These are phyloP conservation scores for Annona cherimola DNA, from an alignment of 164 flowering plant genomes.

Conservation along the genomic window DNA sequence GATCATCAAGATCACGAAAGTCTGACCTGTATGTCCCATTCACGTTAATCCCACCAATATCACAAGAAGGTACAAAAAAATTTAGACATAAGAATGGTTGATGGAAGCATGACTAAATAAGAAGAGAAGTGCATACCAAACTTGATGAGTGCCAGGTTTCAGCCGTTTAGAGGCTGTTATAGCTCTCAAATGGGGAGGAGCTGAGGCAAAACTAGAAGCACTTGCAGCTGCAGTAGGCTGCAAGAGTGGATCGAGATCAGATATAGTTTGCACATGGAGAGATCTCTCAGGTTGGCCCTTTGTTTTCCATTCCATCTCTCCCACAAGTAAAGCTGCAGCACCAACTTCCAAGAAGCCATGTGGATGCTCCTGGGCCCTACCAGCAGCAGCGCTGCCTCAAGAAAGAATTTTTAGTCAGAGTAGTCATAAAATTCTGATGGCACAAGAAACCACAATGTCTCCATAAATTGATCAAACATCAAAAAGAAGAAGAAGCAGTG, in stretches of 20 bases:
- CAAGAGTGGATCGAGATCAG: constrained; percentile 72
- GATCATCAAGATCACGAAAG: neutral
- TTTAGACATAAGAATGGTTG: neutral
- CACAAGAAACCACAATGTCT: constrained; percentile 1
- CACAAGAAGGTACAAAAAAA: neutral
- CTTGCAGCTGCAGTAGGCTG: constrained; percentile 77
- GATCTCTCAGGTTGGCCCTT: constrained; percentile 60
- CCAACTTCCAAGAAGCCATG: constrained; percentile 86
- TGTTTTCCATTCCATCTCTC: constrained; percentile 70
- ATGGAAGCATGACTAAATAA: neutral
- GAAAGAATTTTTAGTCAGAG: neutral
- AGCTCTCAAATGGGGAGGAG: constrained; percentile 78
- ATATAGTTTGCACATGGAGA: constrained; percentile 49
- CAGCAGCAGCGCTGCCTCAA: constrained; percentile 47
- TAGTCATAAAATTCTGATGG: neutral
- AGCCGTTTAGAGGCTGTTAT: constrained; percentile 86
- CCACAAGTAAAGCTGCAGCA: constrained; percentile 92
- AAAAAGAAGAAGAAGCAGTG: too few species aligned
- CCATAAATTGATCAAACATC: neutral
- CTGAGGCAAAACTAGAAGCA: constrained; percentile 61
- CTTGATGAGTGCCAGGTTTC: constrained; percentile 61
- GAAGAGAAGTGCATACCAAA: constrained; percentile 50
- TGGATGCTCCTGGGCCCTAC: constrained; percentile 43
- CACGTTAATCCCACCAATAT: neutral
- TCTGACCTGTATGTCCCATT: neutral